Base-by-base conservation (phyloP, 495 filamentous ascomycete species). In the Parmelia sp. region DNA sequence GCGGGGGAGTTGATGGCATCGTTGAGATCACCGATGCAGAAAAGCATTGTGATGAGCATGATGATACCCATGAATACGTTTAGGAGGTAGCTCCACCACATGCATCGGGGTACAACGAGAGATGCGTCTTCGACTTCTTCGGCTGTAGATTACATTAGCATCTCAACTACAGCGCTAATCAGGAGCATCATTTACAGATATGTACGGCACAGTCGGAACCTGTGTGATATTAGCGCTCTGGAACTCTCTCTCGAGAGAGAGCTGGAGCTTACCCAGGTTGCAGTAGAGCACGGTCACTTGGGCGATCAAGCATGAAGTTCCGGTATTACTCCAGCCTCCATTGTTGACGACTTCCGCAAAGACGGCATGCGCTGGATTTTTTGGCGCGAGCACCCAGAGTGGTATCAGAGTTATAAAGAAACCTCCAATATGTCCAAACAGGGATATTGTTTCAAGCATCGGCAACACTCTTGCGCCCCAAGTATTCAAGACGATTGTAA, bases 41-140 rank as follows among this genome's bases (percentile, higher is more conserved):
- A 81, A 7, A 79, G 61, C 39, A 79, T 61, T 1, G 79, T 75
- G 40, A 79, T 65, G 57, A 76, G 70, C 64, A 77, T 76, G 15
- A 71, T 72, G 57, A 81, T 72, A 25, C 78, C 80, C 23, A 79
- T 69, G 44, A 76, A 68, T 8, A 75, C 74, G 65, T 81, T 82
- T n/a, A 80, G 51, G 4, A 77, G 36, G 61, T 79, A 74, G 37
- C 73, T 74, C 11, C 71, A 68, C 4, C 77, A 71, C 73, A 83
- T 81, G n/a, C 71, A 71, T 17, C 75, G 66, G 6, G 80, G 80
- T 27, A 82, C 76, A 27, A 71, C 71, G 12, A 70, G 49, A 1
- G 74, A 70, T 0, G 80, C 77, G 31, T 78, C 71, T n/a, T 71
- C 64, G 45, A 80, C 74, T 68, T 82, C 80, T 66, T 81, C 79